These are phyloP conservation scores for Prunus armeniaca DNA, from an alignment of 306 rosid species.

Conservation along the genomic window DNA sequence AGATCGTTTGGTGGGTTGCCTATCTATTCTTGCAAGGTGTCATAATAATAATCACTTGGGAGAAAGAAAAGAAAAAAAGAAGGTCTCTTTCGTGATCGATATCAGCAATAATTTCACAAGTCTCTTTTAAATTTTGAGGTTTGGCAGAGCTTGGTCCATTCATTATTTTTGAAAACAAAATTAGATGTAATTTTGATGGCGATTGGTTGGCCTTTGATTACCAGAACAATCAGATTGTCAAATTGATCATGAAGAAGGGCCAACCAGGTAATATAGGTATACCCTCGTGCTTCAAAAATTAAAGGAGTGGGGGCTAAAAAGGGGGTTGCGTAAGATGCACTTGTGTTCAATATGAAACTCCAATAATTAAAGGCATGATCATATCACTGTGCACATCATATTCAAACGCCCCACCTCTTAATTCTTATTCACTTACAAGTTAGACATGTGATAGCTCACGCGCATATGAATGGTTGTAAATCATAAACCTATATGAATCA, in stretches of 20 bases:
- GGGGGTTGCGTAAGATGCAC: constrained; percentile 45
- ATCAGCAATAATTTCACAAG: constrained; percentile 29
- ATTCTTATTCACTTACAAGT: neutral
- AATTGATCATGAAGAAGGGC: constrained; percentile 16
- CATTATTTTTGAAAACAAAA: constrained; percentile 18
- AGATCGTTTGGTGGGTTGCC: constrained; percentile 30
- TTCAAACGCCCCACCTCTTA: neutral
- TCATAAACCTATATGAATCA: neutral
- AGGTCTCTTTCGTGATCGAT: constrained; percentile 20
- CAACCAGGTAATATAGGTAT: constrained; percentile 4
- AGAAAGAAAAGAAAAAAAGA: neutral
- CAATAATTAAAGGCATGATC: constrained; percentile 39
- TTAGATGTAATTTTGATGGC: constrained; percentile 19
- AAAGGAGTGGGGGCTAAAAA: constrained; percentile 28
- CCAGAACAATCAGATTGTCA: constrained; percentile 2
- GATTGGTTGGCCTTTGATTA: constrained; percentile 15
- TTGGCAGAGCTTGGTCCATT: constrained; percentile 39
- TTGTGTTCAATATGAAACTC: constrained; percentile 23
- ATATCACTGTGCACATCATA: neutral
- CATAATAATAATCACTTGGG: constrained; percentile 16
- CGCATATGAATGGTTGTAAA: neutral
- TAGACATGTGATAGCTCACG: neutral
- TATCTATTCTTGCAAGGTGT: constrained; percentile 7
- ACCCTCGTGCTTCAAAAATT: neutral
- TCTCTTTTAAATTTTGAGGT: neutral